A percentile compares a stretch with the other conserved stretches of the same genome.
These are phyloP conservation scores for Vararia minispora DNA, from an alignment of 768 basidiomycete species.

Conservation along the genomic window DNA sequence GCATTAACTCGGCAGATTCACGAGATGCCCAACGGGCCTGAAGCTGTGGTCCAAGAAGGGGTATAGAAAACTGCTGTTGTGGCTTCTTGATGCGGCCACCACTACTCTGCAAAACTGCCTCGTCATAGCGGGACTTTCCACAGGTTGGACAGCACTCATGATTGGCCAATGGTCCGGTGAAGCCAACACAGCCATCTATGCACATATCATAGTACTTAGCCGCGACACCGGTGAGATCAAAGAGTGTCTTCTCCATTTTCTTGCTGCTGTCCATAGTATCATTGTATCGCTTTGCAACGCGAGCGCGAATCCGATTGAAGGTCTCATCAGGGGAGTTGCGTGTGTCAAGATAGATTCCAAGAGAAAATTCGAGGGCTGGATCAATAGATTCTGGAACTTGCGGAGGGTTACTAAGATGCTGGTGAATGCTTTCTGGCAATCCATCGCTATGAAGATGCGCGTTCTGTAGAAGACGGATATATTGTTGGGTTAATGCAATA, in stretches of 20 bases:
- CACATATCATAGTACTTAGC: conserved; percentile 6
- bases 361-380: too few relatives aligned
- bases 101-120: not conserved
- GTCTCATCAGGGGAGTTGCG: too few relatives aligned
- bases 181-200: conserved; percentile 12
- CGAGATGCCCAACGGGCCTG: conserved; percentile 7
- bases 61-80: conserved; percentile 8
- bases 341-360: too few relatives aligned
- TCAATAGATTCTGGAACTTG: too few relatives aligned
- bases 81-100: conserved; percentile 6
- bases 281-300: too few relatives aligned
- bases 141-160: conserved; percentile 10
- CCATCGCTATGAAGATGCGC: too few relatives aligned
- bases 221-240: conserved; percentile 4
- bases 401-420: too few relatives aligned
- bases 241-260: not conserved
- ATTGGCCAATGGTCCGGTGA: conserved; percentile 12
- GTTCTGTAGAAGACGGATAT: too few relatives aligned
- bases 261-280: too few relatives aligned
- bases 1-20: conserved; percentile 6
- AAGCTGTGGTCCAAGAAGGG: conserved; percentile 15
- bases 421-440: too few relatives aligned
- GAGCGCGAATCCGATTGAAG: too few relatives aligned
- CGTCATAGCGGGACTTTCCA: conserved; percentile 7
- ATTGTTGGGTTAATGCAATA: too few relatives aligned